Base-by-base conservation (phyloP, 2,329 filamentous ascomycete genomes). In the Rutstroemia sp. region DNA sequence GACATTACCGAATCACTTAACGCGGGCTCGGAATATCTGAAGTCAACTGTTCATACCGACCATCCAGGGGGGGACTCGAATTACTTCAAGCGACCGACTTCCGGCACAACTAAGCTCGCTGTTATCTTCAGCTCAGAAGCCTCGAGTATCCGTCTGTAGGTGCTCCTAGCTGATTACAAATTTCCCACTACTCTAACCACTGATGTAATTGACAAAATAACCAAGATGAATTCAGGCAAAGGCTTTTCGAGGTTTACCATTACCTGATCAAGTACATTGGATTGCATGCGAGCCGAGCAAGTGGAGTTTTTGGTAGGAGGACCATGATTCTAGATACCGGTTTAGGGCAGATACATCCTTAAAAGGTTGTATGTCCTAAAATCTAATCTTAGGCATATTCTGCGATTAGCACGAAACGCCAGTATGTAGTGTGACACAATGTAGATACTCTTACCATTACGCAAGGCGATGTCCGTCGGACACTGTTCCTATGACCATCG, bases 1-100 rank as follows among this genome's bases (percentile, higher is more conserved):
- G 88, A 92, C 66, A 77, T 91, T 54, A 84, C 86, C 65, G 88
- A 92, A 73, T 78, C 88, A 23, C 80, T 92, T 42, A 76, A 78
- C 58, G 69, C 77, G 0, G 87, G 87, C 27, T 82, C 86, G 68
- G 77, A 73, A 45, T 82, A 82, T 65, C 80, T 82, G 72, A 90
- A 88, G 73, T 84, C 82, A 40, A 88, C 86, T 16, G 76, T 90
- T 64, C 87, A 91, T 72, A 73, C 77, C 60, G 79, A 82, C 61
- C 74, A 79, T 50, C 75, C 80, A 27, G 84, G 81, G 36, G 86
- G 87, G 52, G 82, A 83, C 68, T 83, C 81, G 30, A 82, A 91
- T 71, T 92, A 84, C 73, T 87, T 92, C 69, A 72, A 76, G 44
- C 83, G 88, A 30, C 88, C 88, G 3, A 75, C 75, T 23, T 72